Evolutionary conservation across 177 flowering plant species (phyloP), one percentile per base, ranked within the genome.

Genomic region (Vitis hybrid): DNA sequence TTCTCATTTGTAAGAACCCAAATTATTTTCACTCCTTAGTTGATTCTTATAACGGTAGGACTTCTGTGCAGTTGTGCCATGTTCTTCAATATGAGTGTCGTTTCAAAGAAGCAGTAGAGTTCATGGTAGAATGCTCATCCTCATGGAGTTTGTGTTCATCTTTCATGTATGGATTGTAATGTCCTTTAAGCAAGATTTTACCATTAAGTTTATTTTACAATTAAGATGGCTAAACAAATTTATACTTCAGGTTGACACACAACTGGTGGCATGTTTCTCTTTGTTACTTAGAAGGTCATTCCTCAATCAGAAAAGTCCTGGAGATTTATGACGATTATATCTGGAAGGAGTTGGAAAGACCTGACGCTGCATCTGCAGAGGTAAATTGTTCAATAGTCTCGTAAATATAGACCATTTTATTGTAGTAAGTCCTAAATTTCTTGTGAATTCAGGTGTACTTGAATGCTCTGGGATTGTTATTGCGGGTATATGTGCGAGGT

Each of bases 181-280:
- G 51, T 34, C 48, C 56, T 11, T 40, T 21, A 14, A 32, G 48
- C 2, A 32, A 13, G 10, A 62, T 4, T 13, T 13, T 32, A 14
- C 9, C 15, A n/a, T 18, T 30, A 32, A 19, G 49, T 12, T 26
- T 21, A 64, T 17, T 17, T 15, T 12, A 14, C 54, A 52, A 34
- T 62, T 21, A 52, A 15, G 52, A 63, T 30, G 7, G 32, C 61
- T 30, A 64, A 70, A 62, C 55, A n/a, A 52, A 18, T 63, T 63
- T 45, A 3, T 12, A 65, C 60, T 77, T 68, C 75, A 95, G 99
- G 89, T 77, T 77, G 49, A 91, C 99, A 49, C 99, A 95, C 80
- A 93, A 95, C 79, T 95, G 99, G 99, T 95, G 99, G 99, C 99
- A 95, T 82, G 92, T 95, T 73, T 94, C 98, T 58, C 84, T 95